Evolutionary conservation across 208 protist genomes (phyloP).

Genomic region (Tritrichomonas foetus): DNA sequence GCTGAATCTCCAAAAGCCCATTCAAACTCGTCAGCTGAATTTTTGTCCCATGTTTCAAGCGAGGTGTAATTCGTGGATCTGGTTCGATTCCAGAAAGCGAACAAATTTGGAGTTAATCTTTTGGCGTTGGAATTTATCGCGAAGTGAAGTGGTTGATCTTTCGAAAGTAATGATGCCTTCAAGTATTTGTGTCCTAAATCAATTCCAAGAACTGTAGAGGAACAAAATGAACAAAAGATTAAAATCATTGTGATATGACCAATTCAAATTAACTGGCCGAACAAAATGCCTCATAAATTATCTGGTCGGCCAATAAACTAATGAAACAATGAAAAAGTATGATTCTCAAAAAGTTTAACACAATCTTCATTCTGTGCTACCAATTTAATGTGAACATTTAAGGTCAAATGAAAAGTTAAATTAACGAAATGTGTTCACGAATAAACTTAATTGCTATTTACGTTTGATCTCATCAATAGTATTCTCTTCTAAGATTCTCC

Average conservation of each 20-base stretch:
- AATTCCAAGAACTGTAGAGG: neutral
- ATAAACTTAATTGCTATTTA: too few species aligned
- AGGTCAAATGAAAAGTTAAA: too few species aligned
- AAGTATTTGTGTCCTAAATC: neutral
- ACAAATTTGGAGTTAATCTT: neutral
- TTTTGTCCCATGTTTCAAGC: neutral
- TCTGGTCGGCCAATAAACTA: too few species aligned
- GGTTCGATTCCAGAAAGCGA: conserved; percentile 23
- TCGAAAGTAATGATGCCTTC: neutral
- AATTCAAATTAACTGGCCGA: neutral
- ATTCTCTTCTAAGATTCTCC: too few species aligned
- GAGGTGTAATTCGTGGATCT: neutral
- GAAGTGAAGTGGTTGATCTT: neutral
- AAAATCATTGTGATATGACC: neutral
- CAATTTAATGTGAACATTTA: too few species aligned
- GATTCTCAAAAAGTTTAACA: too few species aligned
- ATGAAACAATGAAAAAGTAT: too few species aligned
- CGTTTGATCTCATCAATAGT: too few species aligned
- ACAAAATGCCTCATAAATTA: too few species aligned
- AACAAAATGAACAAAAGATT: neutral
- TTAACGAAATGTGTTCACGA: too few species aligned
- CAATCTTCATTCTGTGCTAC: too few species aligned
- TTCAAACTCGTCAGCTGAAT: neutral
- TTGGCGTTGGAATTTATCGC: neutral
- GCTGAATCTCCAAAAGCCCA: neutral